Evolutionary conservation across 1,284 basidiomycete genomes (phyloP).

Genomic region (Ustilago curta): DNA sequence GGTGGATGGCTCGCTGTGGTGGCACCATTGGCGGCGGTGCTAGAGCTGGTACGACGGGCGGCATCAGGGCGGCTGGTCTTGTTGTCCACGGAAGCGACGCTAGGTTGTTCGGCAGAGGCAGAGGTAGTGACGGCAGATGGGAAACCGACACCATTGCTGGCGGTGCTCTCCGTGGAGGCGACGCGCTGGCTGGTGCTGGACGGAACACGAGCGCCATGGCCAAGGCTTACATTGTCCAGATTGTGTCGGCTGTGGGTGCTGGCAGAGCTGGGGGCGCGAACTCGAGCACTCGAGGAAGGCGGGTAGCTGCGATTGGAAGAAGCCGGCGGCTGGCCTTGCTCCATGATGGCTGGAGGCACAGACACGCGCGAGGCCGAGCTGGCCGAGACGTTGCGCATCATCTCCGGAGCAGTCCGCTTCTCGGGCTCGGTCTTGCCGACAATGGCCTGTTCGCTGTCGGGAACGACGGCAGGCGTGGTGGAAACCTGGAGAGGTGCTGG

Average conservation of each 20-base stretch:
- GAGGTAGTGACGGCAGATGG: conserved; percentile 18
- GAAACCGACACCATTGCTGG: conserved; percentile 37
- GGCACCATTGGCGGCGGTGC: conserved; percentile 6
- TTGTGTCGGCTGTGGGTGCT: conserved; percentile 19
- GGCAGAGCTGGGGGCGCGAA: conserved; percentile 34
- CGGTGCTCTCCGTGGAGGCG: conserved; percentile 26
- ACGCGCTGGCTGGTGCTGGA: conserved; percentile 26
- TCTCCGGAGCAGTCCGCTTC: conserved; percentile 18
- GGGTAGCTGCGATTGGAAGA: conserved; percentile 2
- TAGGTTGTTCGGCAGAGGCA: conserved; percentile 14
- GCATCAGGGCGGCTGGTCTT: conserved; percentile 9
- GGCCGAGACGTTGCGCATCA: conserved; percentile 42
- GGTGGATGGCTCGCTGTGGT: conserved; percentile 17
- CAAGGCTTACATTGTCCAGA: conserved; percentile 1
- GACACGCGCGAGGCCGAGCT: conserved; percentile 41
- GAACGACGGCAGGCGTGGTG: conserved; percentile 30
- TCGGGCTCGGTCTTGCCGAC: conserved; percentile 18
- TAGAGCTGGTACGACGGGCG: conserved; percentile 7
- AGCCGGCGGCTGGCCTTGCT: conserved; percentile 21
- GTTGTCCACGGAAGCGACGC: conserved; percentile 5
- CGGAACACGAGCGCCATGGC: conserved; percentile 7
- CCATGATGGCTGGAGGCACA: conserved; percentile 40
- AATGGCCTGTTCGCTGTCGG: conserved; percentile 35
- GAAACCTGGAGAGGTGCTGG: conserved; percentile 25
- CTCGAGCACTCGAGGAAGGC: conserved; percentile 8